Evolutionary conservation across 148 eudicot genomes (phyloP).

Genomic region (Fagopyrum tataricum): DNA sequence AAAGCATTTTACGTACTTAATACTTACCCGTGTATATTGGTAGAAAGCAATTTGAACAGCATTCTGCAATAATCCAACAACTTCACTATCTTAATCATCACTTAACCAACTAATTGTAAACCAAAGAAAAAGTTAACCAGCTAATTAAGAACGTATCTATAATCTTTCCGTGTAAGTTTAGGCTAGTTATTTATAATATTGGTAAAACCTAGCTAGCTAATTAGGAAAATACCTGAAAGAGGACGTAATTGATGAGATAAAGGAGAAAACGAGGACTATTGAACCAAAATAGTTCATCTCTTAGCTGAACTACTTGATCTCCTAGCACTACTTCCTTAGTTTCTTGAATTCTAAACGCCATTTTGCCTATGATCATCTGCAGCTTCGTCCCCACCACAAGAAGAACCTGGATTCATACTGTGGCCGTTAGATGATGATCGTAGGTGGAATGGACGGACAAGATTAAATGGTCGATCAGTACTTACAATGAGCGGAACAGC

Average conservation of each 20-base stretch:
- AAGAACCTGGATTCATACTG: neutral
- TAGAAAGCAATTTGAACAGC: conserved; percentile 1
- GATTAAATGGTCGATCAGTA: neutral
- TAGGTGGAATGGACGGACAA: too few relatives aligned
- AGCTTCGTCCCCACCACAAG: conserved; percentile 7
- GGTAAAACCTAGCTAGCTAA: too few relatives aligned
- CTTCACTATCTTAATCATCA: too few relatives aligned
- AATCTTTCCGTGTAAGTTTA: too few relatives aligned
- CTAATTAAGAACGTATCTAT: too few relatives aligned
- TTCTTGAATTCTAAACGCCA: conserved; percentile 3
- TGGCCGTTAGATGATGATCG: too few relatives aligned
- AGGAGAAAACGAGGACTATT: neutral
- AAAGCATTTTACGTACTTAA: neutral
- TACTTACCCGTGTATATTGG: neutral
- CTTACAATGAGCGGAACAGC: neutral
- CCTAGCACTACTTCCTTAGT: neutral
- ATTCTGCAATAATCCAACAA: conserved; percentile 5
- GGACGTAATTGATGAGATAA: neutral
- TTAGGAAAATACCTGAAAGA: neutral
- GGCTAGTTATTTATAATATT: too few relatives aligned
- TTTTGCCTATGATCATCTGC: neutral
- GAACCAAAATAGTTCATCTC: conserved; percentile 1
- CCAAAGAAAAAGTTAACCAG: too few relatives aligned
- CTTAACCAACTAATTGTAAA: too few relatives aligned
- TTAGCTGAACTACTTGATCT: neutral